A percentile compares a stretch with the other conserved stretches of the same genome.
Evolutionary conservation across 2,329 filamentous ascomycete species (phyloP).

Genomic region (Aureobasidium sp.): DNA sequence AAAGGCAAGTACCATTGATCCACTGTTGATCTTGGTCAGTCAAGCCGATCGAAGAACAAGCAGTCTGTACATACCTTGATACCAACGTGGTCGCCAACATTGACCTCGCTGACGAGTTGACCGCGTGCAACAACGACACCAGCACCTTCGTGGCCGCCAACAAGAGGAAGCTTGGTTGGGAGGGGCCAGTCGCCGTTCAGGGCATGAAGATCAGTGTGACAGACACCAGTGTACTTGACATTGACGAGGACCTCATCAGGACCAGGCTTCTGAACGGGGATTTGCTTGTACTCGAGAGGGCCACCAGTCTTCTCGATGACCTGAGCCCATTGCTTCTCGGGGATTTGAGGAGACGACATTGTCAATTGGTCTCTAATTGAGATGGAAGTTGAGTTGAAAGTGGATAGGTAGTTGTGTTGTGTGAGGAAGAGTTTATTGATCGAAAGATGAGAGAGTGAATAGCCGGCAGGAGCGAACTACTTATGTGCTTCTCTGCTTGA

Average conservation of each 20-base stretch:
- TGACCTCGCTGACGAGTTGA: conserved; percentile 66
- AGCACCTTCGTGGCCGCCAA: conserved; percentile 73
- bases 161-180: conserved; percentile 71
- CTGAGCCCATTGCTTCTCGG: conserved; percentile 83
- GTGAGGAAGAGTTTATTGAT: background rate
- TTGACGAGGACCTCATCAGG: conserved; percentile 89
- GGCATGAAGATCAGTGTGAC: conserved; percentile 79
- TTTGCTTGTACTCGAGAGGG: conserved; percentile 65
- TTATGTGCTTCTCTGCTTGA: conserved; percentile 4
- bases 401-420: background rate
- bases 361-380: background rate
- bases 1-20: conserved; percentile 81
- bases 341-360: conserved; percentile 43
- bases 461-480: background rate
- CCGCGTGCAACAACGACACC: conserved; percentile 77
- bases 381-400: background rate
- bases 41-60: background rate
- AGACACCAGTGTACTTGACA: conserved; percentile 84
- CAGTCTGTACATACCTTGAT: conserved; percentile 47
- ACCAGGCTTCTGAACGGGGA: conserved; percentile 72
- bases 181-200: conserved; percentile 88
- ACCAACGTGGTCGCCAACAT: conserved; percentile 79
- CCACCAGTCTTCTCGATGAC: conserved; percentile 76
- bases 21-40: conserved; percentile 41
- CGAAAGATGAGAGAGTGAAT: background rate